Evolutionary conservation across 2,329 filamentous ascomycete species (phyloP).

Genomic region (Sporothrix brunneoviolacea): DNA sequence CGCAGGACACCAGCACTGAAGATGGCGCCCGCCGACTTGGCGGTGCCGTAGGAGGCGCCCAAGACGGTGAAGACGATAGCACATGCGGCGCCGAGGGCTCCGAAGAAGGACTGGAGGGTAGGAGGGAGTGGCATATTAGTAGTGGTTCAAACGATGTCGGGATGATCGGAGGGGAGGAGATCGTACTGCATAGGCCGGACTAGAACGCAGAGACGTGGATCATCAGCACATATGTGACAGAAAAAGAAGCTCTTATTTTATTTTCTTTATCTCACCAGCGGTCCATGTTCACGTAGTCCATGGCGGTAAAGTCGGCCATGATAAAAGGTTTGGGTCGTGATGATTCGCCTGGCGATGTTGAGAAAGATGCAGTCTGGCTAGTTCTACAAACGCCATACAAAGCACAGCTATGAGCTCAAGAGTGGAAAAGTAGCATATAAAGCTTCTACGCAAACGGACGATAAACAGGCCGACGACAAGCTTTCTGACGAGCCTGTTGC

Average conservation of each 20-base stretch:
- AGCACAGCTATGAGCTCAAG: no score
- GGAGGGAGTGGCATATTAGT: neutral
- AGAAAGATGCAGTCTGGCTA: no score
- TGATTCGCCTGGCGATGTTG: no score
- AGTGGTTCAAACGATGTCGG: neutral
- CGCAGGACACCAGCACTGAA: no score
- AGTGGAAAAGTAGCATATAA: neutral
- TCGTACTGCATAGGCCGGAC: conserved; percentile 34
- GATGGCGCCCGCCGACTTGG: no score
- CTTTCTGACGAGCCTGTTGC: neutral
- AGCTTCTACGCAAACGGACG: neutral
- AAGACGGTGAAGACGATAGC: conserved; percentile 46
- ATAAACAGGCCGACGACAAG: neutral
- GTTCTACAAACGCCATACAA: no score
- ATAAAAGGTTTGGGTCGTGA: no score
- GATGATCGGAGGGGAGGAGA: neutral
- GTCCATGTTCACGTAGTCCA: conserved; percentile 3
- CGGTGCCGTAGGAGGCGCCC: no score
- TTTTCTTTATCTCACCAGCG: neutral
- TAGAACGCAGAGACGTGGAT: neutral
- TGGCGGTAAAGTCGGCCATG: neutral
- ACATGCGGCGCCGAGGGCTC: conserved; percentile 84
- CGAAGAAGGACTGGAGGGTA: conserved; percentile 69
- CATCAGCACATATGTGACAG: neutral
- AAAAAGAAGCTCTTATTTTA: no score